These are phyloP conservation scores for Stereum hirsutum DNA, from an alignment of 1,284 basidiomycete species.

Conservation along the genomic window DNA sequence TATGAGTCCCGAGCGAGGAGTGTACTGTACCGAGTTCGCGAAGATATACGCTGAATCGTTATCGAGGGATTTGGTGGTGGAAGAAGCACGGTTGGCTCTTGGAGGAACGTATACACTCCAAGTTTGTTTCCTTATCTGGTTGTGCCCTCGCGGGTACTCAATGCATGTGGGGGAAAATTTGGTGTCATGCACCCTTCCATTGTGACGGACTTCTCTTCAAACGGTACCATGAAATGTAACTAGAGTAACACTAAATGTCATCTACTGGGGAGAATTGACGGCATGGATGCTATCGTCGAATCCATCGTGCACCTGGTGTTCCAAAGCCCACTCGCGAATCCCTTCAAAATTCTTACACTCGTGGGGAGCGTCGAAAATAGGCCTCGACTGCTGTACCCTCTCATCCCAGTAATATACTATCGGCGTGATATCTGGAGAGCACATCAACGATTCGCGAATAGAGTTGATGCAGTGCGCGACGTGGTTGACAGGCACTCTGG, in stretches of 20 bases:
- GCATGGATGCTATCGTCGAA: too few relatives aligned
- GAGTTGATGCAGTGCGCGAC: background rate
- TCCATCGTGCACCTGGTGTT: too few relatives aligned
- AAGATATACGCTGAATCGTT: slow-evolving; percentile 31
- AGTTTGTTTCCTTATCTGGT: background rate
- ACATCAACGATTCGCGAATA: background rate
- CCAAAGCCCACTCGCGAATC: background rate
- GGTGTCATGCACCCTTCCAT: too few relatives aligned
- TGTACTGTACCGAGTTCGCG: slow-evolving; percentile 31
- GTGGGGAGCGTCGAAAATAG: background rate
- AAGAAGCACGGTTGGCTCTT: slow-evolving; percentile 58
- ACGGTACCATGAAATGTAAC: too few relatives aligned
- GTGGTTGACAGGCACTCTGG: background rate
- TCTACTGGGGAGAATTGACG: too few relatives aligned
- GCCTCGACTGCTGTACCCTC: background rate
- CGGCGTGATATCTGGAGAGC: background rate
- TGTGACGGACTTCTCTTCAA: too few relatives aligned
- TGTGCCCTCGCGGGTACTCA: background rate
- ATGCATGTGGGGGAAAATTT: background rate
- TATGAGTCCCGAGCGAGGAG: slow-evolving; percentile 36
- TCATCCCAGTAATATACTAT: background rate
- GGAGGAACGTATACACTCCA: slow-evolving; percentile 44
- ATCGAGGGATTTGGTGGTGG: slow-evolving; percentile 46
- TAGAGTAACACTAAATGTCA: too few relatives aligned
- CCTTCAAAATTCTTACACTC: background rate